phyloP scores from a whole-genome alignment of 768 basidiomycete species.

The Boletus rufocinnamomeus region DNA sequence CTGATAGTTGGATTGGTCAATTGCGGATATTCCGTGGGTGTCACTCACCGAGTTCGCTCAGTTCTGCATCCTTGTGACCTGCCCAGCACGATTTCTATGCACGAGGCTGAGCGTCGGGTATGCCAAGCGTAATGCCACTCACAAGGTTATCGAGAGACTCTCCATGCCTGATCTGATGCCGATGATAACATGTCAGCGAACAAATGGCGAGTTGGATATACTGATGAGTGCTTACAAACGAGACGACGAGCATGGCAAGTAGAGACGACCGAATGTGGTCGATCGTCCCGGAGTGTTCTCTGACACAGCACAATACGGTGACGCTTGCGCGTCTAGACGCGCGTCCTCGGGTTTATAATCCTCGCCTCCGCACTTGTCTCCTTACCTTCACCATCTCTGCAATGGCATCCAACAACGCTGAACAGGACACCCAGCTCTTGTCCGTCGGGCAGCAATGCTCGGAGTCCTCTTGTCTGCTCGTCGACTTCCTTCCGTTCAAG shows the following conservation, averaged over 20 bases:
- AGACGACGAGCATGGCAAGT: constrained; percentile 23
- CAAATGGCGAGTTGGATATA: too few species aligned
- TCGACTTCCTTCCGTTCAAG: constrained; percentile 87
- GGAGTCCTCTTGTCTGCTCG: constrained; percentile 59
- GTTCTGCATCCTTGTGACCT: constrained; percentile 71
- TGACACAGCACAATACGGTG: not conserved
- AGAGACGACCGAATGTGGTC: not conserved
- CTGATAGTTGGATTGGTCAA: constrained; percentile 35
- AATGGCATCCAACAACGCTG: constrained; percentile 21
- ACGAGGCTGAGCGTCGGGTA: not conserved
- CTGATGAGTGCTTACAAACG: constrained; percentile 25
- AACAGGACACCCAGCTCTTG: constrained; percentile 60
- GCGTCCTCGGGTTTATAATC: constrained; percentile 29
- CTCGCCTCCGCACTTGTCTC: constrained; percentile 2
- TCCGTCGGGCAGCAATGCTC: constrained; percentile 73
- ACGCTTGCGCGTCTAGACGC: too few species aligned
- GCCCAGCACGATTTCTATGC: constrained; percentile 60
- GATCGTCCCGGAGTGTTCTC: not conserved
- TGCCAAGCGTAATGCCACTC: constrained; percentile 17
- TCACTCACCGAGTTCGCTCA: constrained; percentile 70
- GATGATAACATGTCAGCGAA: not conserved
- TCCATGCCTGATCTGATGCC: constrained; percentile 65
- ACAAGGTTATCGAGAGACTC: constrained; percentile 80
- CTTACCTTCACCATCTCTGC: not conserved
- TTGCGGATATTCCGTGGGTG: not conserved